Percentiles rank a stretch among this genome's conserved stretches.
These are phyloP conservation scores for Dactylellina leptospora DNA, from an alignment of 2,329 filamentous ascomycete species.

Conservation along the genomic window DNA sequence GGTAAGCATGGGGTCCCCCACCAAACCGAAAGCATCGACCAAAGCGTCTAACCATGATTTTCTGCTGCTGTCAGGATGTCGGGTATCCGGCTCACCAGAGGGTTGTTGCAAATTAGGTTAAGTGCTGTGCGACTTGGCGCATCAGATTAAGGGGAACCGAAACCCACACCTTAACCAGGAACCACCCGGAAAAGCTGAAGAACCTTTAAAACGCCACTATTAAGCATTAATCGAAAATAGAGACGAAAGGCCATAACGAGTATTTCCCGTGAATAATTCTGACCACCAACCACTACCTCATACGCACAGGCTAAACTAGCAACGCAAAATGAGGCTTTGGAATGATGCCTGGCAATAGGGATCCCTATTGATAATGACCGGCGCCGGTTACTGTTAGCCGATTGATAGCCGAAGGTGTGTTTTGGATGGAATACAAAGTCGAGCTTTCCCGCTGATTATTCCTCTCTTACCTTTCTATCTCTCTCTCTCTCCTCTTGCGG, in stretches of 20 bases:
- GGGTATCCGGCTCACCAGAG: constrained; percentile 37
- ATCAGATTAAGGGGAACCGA: constrained; percentile 53
- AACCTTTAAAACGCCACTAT: constrained; percentile 36
- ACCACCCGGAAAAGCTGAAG: constrained; percentile 3
- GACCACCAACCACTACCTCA: not conserved
- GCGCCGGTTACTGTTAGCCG: too few relatives aligned
- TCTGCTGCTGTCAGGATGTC: too few relatives aligned
- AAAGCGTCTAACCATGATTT: constrained; percentile 12
- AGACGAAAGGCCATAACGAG: constrained; percentile 17
- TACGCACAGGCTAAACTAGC: constrained; percentile 36
- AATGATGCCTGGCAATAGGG: constrained; percentile 13
- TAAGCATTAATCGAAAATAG: constrained; percentile 4
- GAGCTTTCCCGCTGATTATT: constrained; percentile 15
- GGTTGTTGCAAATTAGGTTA: constrained; percentile 13
- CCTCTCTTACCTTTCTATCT: not conserved
- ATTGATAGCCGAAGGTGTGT: too few relatives aligned
- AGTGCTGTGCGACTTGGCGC: constrained; percentile 46
- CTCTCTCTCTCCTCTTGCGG: constrained; percentile 6
- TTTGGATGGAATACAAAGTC: constrained; percentile 28
- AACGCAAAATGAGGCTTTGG: constrained; percentile 21
- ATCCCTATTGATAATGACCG: too few relatives aligned
- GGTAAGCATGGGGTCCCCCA: not conserved
- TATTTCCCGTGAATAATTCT: constrained; percentile 20
- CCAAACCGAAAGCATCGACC: not conserved
- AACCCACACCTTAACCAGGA: constrained; percentile 16